Conservation (phyloP, 345 rosid species). For the Aurinia saxatilis region DNA sequence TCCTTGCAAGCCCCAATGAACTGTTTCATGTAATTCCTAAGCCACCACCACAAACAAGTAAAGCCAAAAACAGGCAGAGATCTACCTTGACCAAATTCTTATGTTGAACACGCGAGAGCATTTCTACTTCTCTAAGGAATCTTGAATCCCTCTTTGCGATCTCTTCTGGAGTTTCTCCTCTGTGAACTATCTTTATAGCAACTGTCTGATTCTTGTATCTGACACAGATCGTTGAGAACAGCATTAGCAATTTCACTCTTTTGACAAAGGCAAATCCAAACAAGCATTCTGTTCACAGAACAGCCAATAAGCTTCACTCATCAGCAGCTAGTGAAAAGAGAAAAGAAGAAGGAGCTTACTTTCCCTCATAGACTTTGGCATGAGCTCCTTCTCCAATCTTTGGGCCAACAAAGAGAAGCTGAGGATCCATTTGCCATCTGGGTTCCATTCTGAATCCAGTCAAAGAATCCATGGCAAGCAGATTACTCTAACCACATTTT, state of each 20-base stretch:
- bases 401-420: constrained; percentile 89
- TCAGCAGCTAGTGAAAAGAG: neutral
- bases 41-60: neutral
- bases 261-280: neutral
- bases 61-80: constrained; percentile 6
- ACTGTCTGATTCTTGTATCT: constrained; percentile 87
- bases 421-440: constrained; percentile 85
- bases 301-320: neutral
- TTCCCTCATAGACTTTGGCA: constrained; percentile 97
- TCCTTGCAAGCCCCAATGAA: constrained; percentile 96
- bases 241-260: neutral
- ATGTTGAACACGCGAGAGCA: constrained; percentile 88
- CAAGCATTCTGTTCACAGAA: neutral
- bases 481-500: constrained; percentile 21
- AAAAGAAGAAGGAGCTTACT: constrained; percentile 46
- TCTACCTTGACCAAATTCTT: constrained; percentile 94
- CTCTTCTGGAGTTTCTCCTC: constrained; percentile 79
- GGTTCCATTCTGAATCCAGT: constrained; percentile 56
- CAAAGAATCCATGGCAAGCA: constrained; percentile 64
- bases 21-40: constrained; percentile 28
- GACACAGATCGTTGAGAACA: neutral
- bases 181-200: constrained; percentile 79
- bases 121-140: constrained; percentile 82
- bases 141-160: constrained; percentile 74
- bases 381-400: constrained; percentile 98